Evolutionary conservation across 495 filamentous ascomycete genomes (phyloP), one percentile per base, ranked within the genome.

Genomic region (Eremomyces bilateralis): DNA sequence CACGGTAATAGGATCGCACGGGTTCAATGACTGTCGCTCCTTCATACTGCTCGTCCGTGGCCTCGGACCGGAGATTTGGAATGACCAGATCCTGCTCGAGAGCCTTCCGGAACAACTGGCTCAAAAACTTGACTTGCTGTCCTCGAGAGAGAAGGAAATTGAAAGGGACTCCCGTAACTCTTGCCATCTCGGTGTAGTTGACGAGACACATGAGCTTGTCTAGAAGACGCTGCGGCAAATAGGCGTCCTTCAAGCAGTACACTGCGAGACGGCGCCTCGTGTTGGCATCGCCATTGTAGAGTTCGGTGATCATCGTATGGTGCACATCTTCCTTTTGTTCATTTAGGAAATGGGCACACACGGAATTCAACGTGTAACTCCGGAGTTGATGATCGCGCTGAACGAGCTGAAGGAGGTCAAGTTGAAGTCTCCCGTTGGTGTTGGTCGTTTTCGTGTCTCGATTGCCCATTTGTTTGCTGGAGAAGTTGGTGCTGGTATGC

Each of bases 321-420:
- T 99, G 90, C 1, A 99, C 88, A 53, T 99, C 88, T 55, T 99
- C 88, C 50, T 99, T 99, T 50, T 97, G 88, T 49, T 99, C 88
- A 16, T 82, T 79, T 34, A 99, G 58, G 46, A 99, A 99, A 38
- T 95, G 80, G n/a, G 83, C 74, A 34, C 74, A 94, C 12, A 99
- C 88, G 1, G 84, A 90, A 53, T 99, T 99, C 8, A 99, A 65
- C 0, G 90, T 99, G 47, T 99, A 99, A 54, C 83, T 93, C 55
- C 88, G 67, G 25, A 99, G 60, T 28, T 95, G 88, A 42, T 95
- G 71, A 47, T 99, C 90, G 37, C 90, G 64, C 48, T 99, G 88
- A 24, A 99, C 70, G 19, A 94, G 50, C 49, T 99, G 88, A 4
- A 99, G 61, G 31, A 99, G 59, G 54, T 99, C 88, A 1, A 99